Evolutionary conservation across 2,329 filamentous ascomycete genomes (phyloP).

Genomic region (Sporothrix schenckii): DNA sequence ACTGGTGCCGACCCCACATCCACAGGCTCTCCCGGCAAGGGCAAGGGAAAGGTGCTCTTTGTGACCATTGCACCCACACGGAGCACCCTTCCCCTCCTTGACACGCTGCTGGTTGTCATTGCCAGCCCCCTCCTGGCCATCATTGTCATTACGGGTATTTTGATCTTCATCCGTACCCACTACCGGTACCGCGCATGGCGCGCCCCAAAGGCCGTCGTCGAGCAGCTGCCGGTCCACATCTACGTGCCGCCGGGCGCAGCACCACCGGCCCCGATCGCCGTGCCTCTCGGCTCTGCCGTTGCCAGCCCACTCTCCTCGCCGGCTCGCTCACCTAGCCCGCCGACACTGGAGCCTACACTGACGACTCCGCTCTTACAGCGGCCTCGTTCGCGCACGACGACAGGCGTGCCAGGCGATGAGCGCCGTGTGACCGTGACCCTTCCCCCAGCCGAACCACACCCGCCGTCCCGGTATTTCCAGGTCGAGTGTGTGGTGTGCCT

Average conservation of each 20-base stretch:
- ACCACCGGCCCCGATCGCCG: background rate
- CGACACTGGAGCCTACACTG: slow-evolving; percentile 67
- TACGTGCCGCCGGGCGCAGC: slow-evolving; percentile 74
- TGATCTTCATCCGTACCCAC: slow-evolving; percentile 82
- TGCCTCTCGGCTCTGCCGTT: slow-evolving; percentile 20
- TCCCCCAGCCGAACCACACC: slow-evolving; percentile 44
- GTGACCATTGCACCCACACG: slow-evolving; percentile 93
- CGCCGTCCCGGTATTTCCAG: slow-evolving; percentile 50
- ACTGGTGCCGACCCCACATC: background rate
- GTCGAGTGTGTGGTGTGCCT: slow-evolving; percentile 95
- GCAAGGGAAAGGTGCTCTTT: slow-evolving; percentile 65
- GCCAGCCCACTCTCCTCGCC: slow-evolving; percentile 53
- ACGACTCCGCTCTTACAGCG: slow-evolving; percentile 79
- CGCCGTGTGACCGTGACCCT: slow-evolving; percentile 51
- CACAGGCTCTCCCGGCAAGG: background rate
- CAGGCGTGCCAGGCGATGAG: slow-evolving; percentile 59
- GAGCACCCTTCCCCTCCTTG: slow-evolving; percentile 90
- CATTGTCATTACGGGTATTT: slow-evolving; percentile 86
- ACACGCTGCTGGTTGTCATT: slow-evolving; percentile 94
- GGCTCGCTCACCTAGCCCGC: slow-evolving; percentile 57
- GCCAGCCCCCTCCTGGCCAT: slow-evolving; percentile 90
- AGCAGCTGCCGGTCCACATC: slow-evolving; percentile 89
- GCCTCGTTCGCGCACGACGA: slow-evolving; percentile 67
- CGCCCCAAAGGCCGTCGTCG: slow-evolving; percentile 95
- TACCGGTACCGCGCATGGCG: slow-evolving; percentile 90